Conservation (phyloP, 2,329 filamentous ascomycete genomes). For the Aspergillus clavatus region DNA sequence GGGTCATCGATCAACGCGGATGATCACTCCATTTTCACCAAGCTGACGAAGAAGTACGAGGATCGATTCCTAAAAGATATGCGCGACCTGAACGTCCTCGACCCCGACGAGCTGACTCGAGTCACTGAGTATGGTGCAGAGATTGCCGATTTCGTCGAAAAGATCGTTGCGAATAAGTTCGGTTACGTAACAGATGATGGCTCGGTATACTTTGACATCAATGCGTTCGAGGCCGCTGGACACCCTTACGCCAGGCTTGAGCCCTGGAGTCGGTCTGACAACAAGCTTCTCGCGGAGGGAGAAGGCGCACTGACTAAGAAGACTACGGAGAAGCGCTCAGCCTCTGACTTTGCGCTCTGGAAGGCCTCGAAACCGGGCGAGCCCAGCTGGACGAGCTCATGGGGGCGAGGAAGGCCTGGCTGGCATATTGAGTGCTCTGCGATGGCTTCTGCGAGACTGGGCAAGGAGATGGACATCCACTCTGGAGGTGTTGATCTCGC, state of each 20-base stretch:
- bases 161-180: conserved; percentile 78
- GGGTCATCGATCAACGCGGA: conserved; percentile 54
- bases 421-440: conserved; percentile 98
- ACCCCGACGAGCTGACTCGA: conserved; percentile 74
- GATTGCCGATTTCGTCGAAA: conserved; percentile 79
- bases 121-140: conserved; percentile 91
- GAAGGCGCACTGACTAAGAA: conserved; percentile 70
- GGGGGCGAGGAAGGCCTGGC: conserved; percentile 82
- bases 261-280: conserved; percentile 79
- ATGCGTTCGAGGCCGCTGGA: conserved; percentile 74
- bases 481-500: conserved; percentile 87
- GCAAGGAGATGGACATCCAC: conserved; percentile 82
- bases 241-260: conserved; percentile 81
- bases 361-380: conserved; percentile 89
- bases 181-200: conserved; percentile 72
- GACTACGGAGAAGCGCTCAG: conserved; percentile 63
- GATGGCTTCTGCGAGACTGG: conserved; percentile 88
- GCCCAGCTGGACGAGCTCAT: conserved; percentile 81
- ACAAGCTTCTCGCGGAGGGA: conserved; percentile 77
- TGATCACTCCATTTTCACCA: conserved; percentile 75
- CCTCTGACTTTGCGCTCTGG: conserved; percentile 88
- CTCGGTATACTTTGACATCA: conserved; percentile 91
- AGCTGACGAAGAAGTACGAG: conserved; percentile 81
- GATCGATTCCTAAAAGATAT: conserved; percentile 85
- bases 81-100: conserved; percentile 75